phyloP scores from a whole-genome alignment of 208 protist genomes.

The Entamoeba invadens region DNA sequence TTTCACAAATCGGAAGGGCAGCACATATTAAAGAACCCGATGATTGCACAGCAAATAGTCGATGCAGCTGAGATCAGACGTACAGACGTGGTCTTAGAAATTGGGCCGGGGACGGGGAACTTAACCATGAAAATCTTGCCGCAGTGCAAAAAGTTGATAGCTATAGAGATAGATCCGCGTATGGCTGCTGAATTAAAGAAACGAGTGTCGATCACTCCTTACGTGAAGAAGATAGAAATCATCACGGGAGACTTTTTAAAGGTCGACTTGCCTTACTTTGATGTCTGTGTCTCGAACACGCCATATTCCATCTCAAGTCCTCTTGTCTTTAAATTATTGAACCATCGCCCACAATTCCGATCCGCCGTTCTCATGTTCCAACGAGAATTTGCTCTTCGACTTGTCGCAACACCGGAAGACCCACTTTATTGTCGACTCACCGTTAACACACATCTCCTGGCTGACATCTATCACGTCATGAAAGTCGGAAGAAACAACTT shows the following conservation, averaged over 20 bases:
- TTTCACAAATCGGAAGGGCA: slow-evolving; percentile 57
- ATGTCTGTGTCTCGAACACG: slow-evolving; percentile 97
- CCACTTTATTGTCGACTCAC: slow-evolving; percentile 90
- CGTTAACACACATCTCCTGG: slow-evolving; percentile 91
- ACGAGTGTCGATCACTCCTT: slow-evolving; percentile 66
- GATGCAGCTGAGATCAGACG: slow-evolving; percentile 67
- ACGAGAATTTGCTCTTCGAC: slow-evolving; percentile 88
- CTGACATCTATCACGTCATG: slow-evolving; percentile 83
- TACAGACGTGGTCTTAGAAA: slow-evolving; percentile 92
- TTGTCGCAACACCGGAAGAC: slow-evolving; percentile 84
- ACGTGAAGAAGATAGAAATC: slow-evolving; percentile 70
- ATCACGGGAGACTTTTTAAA: slow-evolving; percentile 92
- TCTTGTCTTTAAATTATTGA: slow-evolving; percentile 77
- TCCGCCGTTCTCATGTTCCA: slow-evolving; percentile 92
- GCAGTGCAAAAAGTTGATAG: slow-evolving; percentile 62
- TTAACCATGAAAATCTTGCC: slow-evolving; percentile 93
- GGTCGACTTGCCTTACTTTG: slow-evolving; percentile 92
- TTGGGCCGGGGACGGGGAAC: slow-evolving; percentile 97
- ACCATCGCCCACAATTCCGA: not conserved
- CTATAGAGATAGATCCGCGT: slow-evolving; percentile 90
- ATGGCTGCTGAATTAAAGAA: slow-evolving; percentile 98
- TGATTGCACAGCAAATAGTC: slow-evolving; percentile 83
- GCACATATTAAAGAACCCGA: slow-evolving; percentile 93
- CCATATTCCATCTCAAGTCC: slow-evolving; percentile 98
- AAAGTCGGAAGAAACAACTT: slow-evolving; percentile 94